Evolutionary conservation across 2,329 filamentous ascomycete species (phyloP), one percentile per base, ranked within the genome.

Genomic region (Fusarium caatingaense): DNA sequence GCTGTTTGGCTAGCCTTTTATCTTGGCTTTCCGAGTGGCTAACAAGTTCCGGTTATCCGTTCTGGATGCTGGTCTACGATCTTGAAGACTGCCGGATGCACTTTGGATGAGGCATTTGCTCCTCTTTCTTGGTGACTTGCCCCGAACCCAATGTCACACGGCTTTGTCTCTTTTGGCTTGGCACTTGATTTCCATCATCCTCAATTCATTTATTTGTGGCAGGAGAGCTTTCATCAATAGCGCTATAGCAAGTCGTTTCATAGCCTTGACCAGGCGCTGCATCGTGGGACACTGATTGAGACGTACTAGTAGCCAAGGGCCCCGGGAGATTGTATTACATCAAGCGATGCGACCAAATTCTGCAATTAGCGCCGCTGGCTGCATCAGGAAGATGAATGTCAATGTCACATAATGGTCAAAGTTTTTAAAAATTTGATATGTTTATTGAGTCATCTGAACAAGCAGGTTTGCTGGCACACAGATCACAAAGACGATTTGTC

Each of bases 191-290:
- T 40, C 34, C 56, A 40, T 41, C 25, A 42, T 44, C 37, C 54
- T 25, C 28, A 51, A 49, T 45, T 66, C 44, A 50, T 49, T 25
- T 64, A 51, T 60, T 53, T 56, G 50, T 57, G 62, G 56, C 54
- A 69, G 55, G 54, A 54, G 51, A 71, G 61, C 66, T 68, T 25
- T 54, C 20, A 48, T 65, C 53, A 66, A 49, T 69, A 44, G 53
- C 57, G 53, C 45, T 53, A 40, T 47, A 60, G 54, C 59, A 60
- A 65, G 59, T 56, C 48, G 73, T 75, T 75, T 75, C 73, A 75
- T 59, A 68, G 54, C 68, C 72, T 66, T 67, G 71, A 48, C 25
- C 25, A 56, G 25, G 46, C 51, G 49, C 56, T 37, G 58, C 56
- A 57, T 62, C 64, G 56, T 73, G 55, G 64, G 56, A 66, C 60